Evolutionary conservation across 2,329 filamentous ascomycete species (phyloP).

Genomic region (Monilinia fructicola): DNA sequence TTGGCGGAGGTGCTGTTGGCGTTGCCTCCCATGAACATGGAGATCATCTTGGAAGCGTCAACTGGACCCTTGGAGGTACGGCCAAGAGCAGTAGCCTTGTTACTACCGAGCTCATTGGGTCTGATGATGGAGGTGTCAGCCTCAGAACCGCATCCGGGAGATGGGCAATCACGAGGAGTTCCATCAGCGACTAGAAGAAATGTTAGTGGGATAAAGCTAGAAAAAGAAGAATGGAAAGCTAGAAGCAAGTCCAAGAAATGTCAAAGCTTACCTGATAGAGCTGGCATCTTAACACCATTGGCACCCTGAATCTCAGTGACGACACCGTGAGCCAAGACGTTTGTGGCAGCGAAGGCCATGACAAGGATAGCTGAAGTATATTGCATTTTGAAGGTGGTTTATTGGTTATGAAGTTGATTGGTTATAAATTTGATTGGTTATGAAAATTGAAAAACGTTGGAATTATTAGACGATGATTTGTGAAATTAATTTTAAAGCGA

Average conservation of each 20-base stretch:
- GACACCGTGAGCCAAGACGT: conserved; percentile 58
- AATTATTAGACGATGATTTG: conserved; percentile 23
- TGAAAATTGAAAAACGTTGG: conserved; percentile 10
- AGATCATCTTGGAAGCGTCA: conserved; percentile 56
- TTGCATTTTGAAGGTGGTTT: conserved; percentile 46
- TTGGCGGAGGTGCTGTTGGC: conserved; percentile 45
- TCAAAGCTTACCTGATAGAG: conserved; percentile 49
- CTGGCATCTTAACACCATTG: conserved; percentile 63
- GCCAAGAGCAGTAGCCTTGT: conserved; percentile 59
- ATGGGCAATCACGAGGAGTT: conserved; percentile 65
- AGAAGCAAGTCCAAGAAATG: not conserved
- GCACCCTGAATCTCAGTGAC: conserved; percentile 56
- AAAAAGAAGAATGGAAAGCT: conserved; percentile 23
- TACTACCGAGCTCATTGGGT: conserved; percentile 54
- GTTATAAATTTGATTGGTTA: conserved; percentile 15
- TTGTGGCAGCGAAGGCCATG: conserved; percentile 46
- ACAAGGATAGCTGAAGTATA: conserved; percentile 49
- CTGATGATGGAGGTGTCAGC: conserved; percentile 71
- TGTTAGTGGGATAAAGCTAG: conserved; percentile 27
- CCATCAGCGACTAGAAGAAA: conserved; percentile 55
- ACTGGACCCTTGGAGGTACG: conserved; percentile 60
- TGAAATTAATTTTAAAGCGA: conserved; percentile 25
- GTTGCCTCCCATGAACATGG: conserved; percentile 58
- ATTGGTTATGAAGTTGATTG: conserved; percentile 18
- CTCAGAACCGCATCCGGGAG: conserved; percentile 62